Conservation (phyloP, 768 basidiomycete species). For the Leccinum subgranulosum region DNA sequence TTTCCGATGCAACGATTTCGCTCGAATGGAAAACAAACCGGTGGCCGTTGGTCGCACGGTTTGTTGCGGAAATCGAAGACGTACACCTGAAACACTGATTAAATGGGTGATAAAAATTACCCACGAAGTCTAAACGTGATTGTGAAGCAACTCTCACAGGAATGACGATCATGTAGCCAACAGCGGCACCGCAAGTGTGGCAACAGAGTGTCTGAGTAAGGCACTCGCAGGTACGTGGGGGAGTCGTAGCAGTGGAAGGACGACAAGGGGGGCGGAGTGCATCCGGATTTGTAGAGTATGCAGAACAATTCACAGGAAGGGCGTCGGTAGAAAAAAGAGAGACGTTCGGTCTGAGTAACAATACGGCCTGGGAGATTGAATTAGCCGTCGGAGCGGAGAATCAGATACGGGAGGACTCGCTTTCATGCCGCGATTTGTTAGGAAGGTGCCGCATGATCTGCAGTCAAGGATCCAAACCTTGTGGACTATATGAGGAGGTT, state of each 20-base stretch:
- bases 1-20: slow-evolving; percentile 61
- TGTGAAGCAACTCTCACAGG: slow-evolving; percentile 38
- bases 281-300: slow-evolving; percentile 50
- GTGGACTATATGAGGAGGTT: slow-evolving; percentile 44
- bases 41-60: slow-evolving; percentile 78
- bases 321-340: slow-evolving; percentile 84
- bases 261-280: slow-evolving; percentile 39
- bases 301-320: slow-evolving; percentile 72
- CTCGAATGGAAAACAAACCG: slow-evolving; percentile 83
- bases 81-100: slow-evolving; percentile 67
- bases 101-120: slow-evolving; percentile 8
- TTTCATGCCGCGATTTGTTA: slow-evolving; percentile 87
- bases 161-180: slow-evolving; percentile 81
- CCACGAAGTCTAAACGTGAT: slow-evolving; percentile 3
- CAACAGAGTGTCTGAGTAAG: slow-evolving; percentile 80
- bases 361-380: slow-evolving; percentile 56
- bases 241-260: slow-evolving; percentile 30
- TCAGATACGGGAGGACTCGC: slow-evolving; percentile 35
- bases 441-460: slow-evolving; percentile 64
- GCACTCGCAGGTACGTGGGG: slow-evolving; percentile 73
- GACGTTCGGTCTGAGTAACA: slow-evolving; percentile 77
- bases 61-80: slow-evolving; percentile 60
- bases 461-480: slow-evolving; percentile 85
- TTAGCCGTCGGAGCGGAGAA: slow-evolving; percentile 3
- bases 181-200: slow-evolving; percentile 67